Evolutionary conservation across 805 yeast genomes (phyloP), one percentile per base, ranked within the genome.

Genomic region (Huiozyma naganishii): DNA sequence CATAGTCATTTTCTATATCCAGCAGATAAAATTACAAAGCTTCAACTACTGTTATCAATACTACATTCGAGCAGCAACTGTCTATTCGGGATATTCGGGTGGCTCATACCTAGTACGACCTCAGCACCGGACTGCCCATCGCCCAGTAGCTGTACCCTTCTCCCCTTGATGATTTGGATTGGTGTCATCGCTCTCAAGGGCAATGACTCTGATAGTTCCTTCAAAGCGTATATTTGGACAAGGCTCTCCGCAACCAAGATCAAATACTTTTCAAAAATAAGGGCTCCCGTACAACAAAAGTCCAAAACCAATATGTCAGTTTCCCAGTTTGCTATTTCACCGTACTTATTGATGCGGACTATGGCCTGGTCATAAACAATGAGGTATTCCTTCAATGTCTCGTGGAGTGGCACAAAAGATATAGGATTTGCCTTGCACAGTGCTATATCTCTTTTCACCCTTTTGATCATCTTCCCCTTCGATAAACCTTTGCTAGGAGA

Each of bases 351-450:
- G 45, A 80, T 72, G 45, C 79, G 79, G 2, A 85, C 66, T 4
- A 85, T 87, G 52, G 81, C 79, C 42, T 78, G 79, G 44, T 74
- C 83, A 64, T 83, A 86, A 33, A 83, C 81, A 39, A 83, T 58
- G 10, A 83, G 61, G 42, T 79, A 74, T 41, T 75, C 75, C 10
- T 68, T 63, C 23, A 4, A 17, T 42, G 73, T 67, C 40, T 76
- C 74, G 7, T 68, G 60, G n/a, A 82, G 66, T 52, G 76, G 76
- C 55, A 74, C 79, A 71, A 82, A 78, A 2, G 81, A 78, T 52
- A 81, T 61, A 1, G 90, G 85, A 41, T 63, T 65, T 1, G 64
- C 54, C 51, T 65, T 53, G 34, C 52, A 54, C 10, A 59, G 54
- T 2, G 53, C 48, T 8, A 73, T 68, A 36, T 71, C 63, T 29